These are phyloP conservation scores for Podaxis sp. DNA, from an alignment of 768 basidiomycete genomes.

Conservation along the genomic window DNA sequence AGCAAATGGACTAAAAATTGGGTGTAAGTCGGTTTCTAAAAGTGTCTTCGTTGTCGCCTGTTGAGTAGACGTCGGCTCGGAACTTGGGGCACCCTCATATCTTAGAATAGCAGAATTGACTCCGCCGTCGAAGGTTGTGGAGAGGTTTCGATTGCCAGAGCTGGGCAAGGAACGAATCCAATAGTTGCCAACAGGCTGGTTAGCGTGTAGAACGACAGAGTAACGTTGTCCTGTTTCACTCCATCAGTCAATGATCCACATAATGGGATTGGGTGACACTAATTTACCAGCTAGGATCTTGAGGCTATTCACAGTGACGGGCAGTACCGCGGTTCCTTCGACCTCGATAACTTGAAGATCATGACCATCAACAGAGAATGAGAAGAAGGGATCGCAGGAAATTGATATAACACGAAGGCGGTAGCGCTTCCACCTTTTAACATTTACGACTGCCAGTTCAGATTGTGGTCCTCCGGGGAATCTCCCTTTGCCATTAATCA, in stretches of 20 bases:
- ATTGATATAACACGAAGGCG: slow-evolving; percentile 50
- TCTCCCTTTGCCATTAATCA: slow-evolving; percentile 50
- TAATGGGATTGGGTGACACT: slow-evolving; percentile 26
- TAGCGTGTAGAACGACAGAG: slow-evolving; percentile 43
- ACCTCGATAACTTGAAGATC: slow-evolving; percentile 39
- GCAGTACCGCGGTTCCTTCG: slow-evolving; percentile 32
- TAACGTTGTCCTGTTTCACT: slow-evolving; percentile 29
- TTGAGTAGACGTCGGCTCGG: slow-evolving; percentile 37
- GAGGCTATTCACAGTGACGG: slow-evolving; percentile 36
- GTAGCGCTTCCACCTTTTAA: slow-evolving; percentile 40
- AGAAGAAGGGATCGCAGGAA: slow-evolving; percentile 43
- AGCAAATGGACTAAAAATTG: slow-evolving; percentile 19
- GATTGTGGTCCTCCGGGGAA: slow-evolving; percentile 33
- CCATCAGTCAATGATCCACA: slow-evolving; percentile 38
- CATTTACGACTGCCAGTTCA: slow-evolving; percentile 37
- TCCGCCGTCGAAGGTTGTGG: slow-evolving; percentile 31
- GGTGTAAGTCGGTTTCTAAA: slow-evolving; percentile 26
- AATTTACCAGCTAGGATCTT: slow-evolving; percentile 41
- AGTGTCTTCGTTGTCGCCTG: slow-evolving; percentile 23
- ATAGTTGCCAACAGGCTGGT: slow-evolving; percentile 47
- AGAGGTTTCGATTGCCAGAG: slow-evolving; percentile 13
- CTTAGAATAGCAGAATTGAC: slow-evolving; percentile 49
- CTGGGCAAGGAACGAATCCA: slow-evolving; percentile 48
- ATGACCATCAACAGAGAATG: slow-evolving; percentile 41
- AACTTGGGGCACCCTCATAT: slow-evolving; percentile 39